Evolutionary conservation across 352 stramenopile species (phyloP).

Genomic region (Blastocystis sp.): DNA sequence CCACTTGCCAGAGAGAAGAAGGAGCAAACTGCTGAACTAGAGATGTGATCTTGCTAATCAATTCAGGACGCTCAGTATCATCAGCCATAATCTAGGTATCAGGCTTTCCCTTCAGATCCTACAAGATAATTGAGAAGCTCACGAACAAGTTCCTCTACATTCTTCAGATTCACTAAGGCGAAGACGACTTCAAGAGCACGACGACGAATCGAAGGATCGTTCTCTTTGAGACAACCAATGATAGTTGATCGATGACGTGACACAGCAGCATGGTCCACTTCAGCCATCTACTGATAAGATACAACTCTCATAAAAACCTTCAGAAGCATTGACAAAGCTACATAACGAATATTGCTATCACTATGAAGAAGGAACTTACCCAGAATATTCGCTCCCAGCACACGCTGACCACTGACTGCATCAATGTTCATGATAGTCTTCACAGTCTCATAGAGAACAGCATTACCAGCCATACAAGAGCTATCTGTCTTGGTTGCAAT

Average conservation of each 20-base stretch:
- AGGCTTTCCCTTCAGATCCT: background rate
- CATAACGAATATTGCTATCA: constrained; percentile 99
- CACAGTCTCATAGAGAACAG: constrained; percentile 96
- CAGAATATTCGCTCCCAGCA: constrained; percentile 83
- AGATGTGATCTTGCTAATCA: constrained; percentile 86
- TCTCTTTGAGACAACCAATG: constrained; percentile 86
- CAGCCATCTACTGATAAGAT: constrained; percentile 2
- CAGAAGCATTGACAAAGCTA: constrained; percentile 75
- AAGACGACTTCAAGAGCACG: constrained; percentile 96
- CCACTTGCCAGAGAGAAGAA: constrained; percentile 78
- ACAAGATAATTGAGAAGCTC: constrained; percentile 99
- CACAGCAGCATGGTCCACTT: constrained; percentile 73
- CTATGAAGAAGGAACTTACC: constrained; percentile 94
- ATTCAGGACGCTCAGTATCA: constrained; percentile 82
- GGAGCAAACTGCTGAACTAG: constrained; percentile 75
- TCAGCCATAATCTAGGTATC: constrained; percentile 72
- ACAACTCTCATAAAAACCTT: background rate
- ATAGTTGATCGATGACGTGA: constrained; percentile 92
- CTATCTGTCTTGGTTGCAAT: constrained; percentile 99
- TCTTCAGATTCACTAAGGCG: constrained; percentile 89
- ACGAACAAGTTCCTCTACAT: constrained; percentile 86
- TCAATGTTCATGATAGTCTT: constrained; percentile 72
- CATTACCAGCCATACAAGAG: constrained; percentile 96
- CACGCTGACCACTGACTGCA: constrained; percentile 21
- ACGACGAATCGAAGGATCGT: constrained; percentile 94